Percentiles rank a stretch among this genome's conserved stretches.
Conservation (phyloP, 164 flowering plant species). For the Magnolia changhungtana region DNA sequence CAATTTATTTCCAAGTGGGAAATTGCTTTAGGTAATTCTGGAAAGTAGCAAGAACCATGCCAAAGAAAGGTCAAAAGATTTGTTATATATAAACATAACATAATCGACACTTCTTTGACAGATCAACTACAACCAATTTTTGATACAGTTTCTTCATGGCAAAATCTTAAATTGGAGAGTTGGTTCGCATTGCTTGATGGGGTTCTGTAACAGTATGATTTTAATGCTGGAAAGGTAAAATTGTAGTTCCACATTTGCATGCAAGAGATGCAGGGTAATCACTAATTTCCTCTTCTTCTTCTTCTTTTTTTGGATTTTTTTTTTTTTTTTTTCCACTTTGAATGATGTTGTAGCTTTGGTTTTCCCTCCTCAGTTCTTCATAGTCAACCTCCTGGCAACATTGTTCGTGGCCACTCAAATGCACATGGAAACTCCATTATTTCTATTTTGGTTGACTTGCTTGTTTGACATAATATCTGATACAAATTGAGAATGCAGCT, state of each 20-base stretch:
- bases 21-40: not conserved
- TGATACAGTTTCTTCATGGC: constrained; percentile 52
- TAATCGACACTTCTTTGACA: constrained; percentile 16
- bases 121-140: constrained; percentile 34
- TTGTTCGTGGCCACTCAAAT: constrained; percentile 42
- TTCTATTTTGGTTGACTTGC: not conserved
- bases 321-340: too few relatives aligned
- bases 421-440: constrained; percentile 28
- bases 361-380: constrained; percentile 73
- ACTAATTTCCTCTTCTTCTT: not conserved
- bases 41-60: not conserved
- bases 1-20: not conserved
- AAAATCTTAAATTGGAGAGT: constrained; percentile 72
- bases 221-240: constrained; percentile 75
- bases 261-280: not conserved
- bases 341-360: constrained; percentile 69
- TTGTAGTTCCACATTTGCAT: not conserved
- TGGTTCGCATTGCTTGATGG: constrained; percentile 87
- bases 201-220: constrained; percentile 62
- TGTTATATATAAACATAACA: not conserved
- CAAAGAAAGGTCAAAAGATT: too few relatives aligned
- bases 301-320: not conserved
- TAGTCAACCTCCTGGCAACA: constrained; percentile 32
- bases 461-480: not conserved
- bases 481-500: too few relatives aligned